Conservation (phyloP, 208 protist species). For the Leptomonas seymouri region DNA sequence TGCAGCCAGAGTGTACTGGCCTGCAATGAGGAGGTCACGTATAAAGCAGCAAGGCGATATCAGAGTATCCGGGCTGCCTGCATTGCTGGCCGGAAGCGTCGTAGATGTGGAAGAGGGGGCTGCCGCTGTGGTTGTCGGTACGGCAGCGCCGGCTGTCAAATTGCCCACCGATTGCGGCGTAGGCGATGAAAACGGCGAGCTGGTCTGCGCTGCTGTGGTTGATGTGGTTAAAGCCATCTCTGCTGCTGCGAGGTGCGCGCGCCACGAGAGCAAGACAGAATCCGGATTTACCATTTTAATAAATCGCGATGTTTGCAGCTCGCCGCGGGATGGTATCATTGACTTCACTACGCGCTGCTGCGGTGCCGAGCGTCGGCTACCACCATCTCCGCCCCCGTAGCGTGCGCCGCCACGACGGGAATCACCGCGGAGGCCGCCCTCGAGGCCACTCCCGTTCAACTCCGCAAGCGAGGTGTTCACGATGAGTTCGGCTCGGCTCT, state of each 20-base stretch:
- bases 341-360: constrained; percentile 2
- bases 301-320: constrained; percentile 62
- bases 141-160: not conserved
- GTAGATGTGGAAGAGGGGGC: not conserved
- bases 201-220: not conserved
- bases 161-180: not conserved
- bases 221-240: constrained; percentile 12
- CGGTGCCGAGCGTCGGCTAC: not conserved
- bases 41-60: constrained; percentile 60
- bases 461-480: constrained; percentile 25
- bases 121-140: not conserved
- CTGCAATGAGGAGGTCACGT: constrained; percentile 53
- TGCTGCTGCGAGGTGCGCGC: constrained; percentile 21
- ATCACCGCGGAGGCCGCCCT: not conserved
- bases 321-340: constrained; percentile 41
- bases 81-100: not conserved
- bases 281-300: constrained; percentile 52
- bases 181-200: not conserved
- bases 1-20: constrained; percentile 44
- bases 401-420: constrained; percentile 4
- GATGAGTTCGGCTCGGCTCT: constrained; percentile 24
- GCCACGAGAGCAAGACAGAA: constrained; percentile 41
- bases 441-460: constrained; percentile 2
- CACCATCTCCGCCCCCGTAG: not conserved
- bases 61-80: constrained; percentile 1